These are phyloP conservation scores for Nakazawaea pomicola DNA, from an alignment of 805 yeast genomes.

Conservation along the genomic window DNA sequence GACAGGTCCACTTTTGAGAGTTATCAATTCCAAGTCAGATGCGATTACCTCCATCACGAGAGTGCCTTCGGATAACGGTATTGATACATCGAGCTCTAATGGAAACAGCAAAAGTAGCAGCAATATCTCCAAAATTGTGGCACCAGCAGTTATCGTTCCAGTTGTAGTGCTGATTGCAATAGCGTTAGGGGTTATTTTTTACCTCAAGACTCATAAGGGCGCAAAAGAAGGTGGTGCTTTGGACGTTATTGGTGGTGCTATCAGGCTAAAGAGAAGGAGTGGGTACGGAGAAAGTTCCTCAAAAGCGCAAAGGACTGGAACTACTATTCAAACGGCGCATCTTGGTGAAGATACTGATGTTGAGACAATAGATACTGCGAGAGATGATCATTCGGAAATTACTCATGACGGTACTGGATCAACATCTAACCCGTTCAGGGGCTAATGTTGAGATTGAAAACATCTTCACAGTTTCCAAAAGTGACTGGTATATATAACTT, in stretches of 20 bases:
- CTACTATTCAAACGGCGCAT: slow-evolving; percentile 1
- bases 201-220: slow-evolving; percentile 19
- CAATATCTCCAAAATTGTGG: slow-evolving; percentile 25
- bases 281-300: slow-evolving; percentile 11
- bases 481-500: too few species aligned
- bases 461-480: too few species aligned
- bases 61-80: slow-evolving; percentile 36
- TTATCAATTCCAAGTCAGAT: slow-evolving; percentile 25
- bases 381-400: not conserved
- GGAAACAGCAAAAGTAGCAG: slow-evolving; percentile 8
- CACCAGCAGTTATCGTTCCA: slow-evolving; percentile 40
- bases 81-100: slow-evolving; percentile 14
- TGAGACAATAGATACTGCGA: slow-evolving; percentile 1
- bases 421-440: not conserved
- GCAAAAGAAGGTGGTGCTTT: not conserved
- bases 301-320: slow-evolving; percentile 9
- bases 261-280: slow-evolving; percentile 7
- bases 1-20: slow-evolving; percentile 35
- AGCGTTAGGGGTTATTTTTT: slow-evolving; percentile 26
- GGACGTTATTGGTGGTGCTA: slow-evolving; percentile 3
- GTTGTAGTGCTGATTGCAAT: slow-evolving; percentile 28
- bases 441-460: too few species aligned
- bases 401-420: too few species aligned
- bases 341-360: slow-evolving; percentile 3
- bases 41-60: slow-evolving; percentile 27